Conservation (phyloP, 768 basidiomycete genomes). For the Nidularia pulvinata region DNA sequence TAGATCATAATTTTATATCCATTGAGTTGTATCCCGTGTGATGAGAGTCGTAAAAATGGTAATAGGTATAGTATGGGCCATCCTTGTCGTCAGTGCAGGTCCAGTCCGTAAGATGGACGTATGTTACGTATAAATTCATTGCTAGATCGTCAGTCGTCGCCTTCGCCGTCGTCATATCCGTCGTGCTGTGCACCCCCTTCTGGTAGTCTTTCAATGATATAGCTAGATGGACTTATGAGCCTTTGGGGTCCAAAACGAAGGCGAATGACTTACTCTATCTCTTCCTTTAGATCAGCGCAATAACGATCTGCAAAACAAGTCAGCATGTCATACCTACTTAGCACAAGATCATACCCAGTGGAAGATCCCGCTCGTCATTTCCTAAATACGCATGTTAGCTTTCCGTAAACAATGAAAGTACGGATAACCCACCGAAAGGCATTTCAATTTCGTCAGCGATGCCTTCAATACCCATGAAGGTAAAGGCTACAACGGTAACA, state of each 20-base stretch:
- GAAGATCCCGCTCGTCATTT: conserved; percentile 67
- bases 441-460: conserved; percentile 95
- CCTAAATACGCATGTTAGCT: conserved; percentile 28
- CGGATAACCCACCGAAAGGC: conserved; percentile 80
- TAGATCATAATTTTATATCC: too few relatives aligned
- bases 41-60: too few relatives aligned
- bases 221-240: conserved; percentile 35
- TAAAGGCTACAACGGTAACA: conserved; percentile 86
- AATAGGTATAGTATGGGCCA: neutral
- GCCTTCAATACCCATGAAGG: conserved; percentile 93
- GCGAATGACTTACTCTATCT: conserved; percentile 59
- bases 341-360: conserved; percentile 52
- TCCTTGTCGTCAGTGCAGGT: too few relatives aligned
- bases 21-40: too few relatives aligned
- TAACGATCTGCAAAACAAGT: conserved; percentile 59
- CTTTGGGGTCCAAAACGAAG: conserved; percentile 3
- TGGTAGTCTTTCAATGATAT: conserved; percentile 66
- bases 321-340: neutral
- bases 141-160: conserved; percentile 58
- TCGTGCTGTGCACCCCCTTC: conserved; percentile 74
- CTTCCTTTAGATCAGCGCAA: conserved; percentile 85
- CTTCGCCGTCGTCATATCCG: conserved; percentile 81
- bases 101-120: too few relatives aligned
- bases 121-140: neutral
- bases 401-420: conserved; percentile 6